Evolutionary conservation across 2,329 filamentous ascomycete genomes (phyloP), one percentile per base, ranked within the genome.

Genomic region (Talaromyces sp.): DNA sequence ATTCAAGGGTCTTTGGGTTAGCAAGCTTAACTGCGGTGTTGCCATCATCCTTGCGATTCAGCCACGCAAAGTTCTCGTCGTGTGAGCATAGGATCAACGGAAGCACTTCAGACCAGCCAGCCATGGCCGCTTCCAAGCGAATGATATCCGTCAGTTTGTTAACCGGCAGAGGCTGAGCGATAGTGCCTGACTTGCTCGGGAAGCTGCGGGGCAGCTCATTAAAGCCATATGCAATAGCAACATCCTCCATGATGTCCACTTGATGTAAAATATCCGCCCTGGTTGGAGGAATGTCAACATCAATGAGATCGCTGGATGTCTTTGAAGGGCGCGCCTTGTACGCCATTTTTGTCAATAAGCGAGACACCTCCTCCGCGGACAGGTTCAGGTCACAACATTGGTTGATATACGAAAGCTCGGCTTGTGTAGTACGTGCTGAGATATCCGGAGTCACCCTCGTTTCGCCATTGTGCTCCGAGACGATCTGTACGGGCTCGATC

Each of bases 191-290:
- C 70, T 91, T 92, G 74, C 87, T 91, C 8, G 92, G 91, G 69
- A 93, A 91, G 51, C 88, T 86, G 54, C 91, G 87, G 1, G 93
- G 92, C 17, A 99, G 86, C 63, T 89, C 91, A 81, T 99, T 99
- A 83, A 96, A 99, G 64, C 95, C 94, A 73, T 97, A 97, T 55
- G 91, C 91, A 63, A 99, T 94, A 40, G 91, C 94, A 19, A 95
- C 87, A 71, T 99, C 95, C 77, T 99, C 94, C 93, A 99, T 99
- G 65, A 99, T 89, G 72, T 99, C 94, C 67, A 91, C 95, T 70
- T 97, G 89, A 75, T 99, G 94, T 33, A 99, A 85, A 41, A 99
- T 88, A 73, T 99, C 94, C 50, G 94, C 93, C 62, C 94, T 85
- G 48, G 92, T 97, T 33, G 92, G 85, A 8, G 94, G 94, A 22